Evolutionary conservation across 192 early-diverging fungal species (phyloP).

Genomic region (Mortierella antarctica): DNA sequence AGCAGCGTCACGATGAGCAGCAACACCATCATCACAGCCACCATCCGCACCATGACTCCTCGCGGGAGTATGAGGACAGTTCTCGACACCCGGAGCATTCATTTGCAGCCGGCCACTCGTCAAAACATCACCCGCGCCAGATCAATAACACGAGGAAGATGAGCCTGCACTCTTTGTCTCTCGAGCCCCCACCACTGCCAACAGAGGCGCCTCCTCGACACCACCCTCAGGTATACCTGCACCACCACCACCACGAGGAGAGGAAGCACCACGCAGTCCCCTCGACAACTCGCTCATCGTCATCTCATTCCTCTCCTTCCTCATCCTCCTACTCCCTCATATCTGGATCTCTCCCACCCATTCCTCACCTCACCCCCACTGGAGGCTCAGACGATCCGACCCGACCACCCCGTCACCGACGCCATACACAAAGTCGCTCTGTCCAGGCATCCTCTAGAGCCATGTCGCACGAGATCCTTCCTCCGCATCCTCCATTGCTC

Average conservation of each 20-base stretch:
- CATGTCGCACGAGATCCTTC: too few species aligned
- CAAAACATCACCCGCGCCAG: too few species aligned
- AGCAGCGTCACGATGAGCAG: not conserved
- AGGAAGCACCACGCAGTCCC: not conserved
- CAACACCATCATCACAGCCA: constrained; percentile 1
- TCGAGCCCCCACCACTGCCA: constrained; percentile 32
- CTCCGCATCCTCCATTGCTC: too few species aligned
- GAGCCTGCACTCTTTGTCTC: not conserved
- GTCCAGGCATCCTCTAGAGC: too few species aligned
- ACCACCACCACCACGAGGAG: constrained; percentile 14
- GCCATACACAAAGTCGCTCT: too few species aligned
- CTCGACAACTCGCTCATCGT: not conserved
- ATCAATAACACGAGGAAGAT: constrained; percentile 1
- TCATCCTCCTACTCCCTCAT: constrained; percentile 3
- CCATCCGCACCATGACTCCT: not conserved
- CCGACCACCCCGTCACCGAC: too few species aligned
- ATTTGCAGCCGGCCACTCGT: not conserved
- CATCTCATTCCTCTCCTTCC: not conserved
- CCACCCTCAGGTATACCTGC: constrained; percentile 19
- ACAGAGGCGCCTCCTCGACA: constrained; percentile 34
- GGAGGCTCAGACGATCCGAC: too few species aligned
- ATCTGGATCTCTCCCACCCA: not conserved
- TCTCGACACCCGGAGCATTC: too few species aligned
- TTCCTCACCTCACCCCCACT: not conserved
- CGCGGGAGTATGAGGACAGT: too few species aligned